A percentile compares a stretch with the other conserved stretches of the same genome.
Conservation (phyloP, 176 grass and related monocot genomes). For the Urochloa ruziziensis region DNA sequence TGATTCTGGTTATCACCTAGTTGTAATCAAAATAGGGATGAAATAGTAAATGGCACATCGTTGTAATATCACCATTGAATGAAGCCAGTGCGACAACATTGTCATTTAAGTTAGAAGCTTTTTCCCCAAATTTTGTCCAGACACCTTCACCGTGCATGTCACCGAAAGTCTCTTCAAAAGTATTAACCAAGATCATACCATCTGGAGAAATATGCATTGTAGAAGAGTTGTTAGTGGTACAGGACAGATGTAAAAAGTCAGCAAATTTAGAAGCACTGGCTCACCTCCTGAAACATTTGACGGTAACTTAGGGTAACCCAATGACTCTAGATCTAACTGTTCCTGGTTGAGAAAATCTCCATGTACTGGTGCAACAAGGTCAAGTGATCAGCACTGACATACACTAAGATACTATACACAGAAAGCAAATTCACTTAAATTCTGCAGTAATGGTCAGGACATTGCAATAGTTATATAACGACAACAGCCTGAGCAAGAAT, state of each 20-base stretch:
- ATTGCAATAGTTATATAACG: too few species aligned
- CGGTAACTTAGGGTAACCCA: neutral
- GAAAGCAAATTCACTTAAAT: too few species aligned
- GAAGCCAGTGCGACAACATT: neutral
- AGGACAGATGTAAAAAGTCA: neutral
- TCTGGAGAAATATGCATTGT: neutral
- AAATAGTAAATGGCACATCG: too few species aligned
- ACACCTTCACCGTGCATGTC: neutral
- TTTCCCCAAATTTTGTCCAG: neutral
- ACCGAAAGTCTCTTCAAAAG: neutral
- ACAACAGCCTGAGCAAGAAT: neutral
- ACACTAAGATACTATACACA: too few species aligned
- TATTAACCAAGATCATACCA: neutral
- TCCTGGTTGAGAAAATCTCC: neutral
- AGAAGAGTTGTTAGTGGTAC: neutral
- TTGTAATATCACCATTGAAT: too few species aligned
- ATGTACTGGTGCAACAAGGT: neutral
- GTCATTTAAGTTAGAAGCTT: neutral
- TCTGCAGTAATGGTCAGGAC: too few species aligned
- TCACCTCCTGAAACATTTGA: neutral
- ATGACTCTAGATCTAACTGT: neutral
- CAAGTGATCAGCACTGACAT: neutral
- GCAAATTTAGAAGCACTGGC: neutral
- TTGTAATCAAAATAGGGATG: too few species aligned
- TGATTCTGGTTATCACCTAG: too few species aligned